Percentiles rank a stretch among this genome's conserved stretches.
These are phyloP conservation scores for Debaryomyces robertsiae DNA, from an alignment of 1,139 yeast species.

Conservation along the genomic window DNA sequence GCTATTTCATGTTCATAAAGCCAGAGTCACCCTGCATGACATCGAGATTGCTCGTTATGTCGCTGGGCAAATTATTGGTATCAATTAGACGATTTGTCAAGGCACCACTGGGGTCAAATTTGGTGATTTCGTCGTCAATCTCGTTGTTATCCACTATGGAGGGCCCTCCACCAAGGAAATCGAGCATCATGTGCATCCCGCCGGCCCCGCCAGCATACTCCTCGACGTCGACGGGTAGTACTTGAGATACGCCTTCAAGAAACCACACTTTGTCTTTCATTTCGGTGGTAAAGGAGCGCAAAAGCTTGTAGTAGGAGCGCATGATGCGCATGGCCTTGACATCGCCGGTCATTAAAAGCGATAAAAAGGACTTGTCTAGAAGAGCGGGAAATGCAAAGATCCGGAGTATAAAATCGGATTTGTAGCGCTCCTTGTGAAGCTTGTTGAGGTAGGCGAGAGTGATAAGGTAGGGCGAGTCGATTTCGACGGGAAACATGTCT, in stretches of 20 bases:
- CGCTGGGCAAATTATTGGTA: constrained; percentile 59
- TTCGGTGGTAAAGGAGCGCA: constrained; percentile 79
- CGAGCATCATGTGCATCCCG: constrained; percentile 89
- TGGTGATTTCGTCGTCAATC: constrained; percentile 44
- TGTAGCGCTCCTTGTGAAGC: constrained; percentile 76
- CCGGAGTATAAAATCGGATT: constrained; percentile 81
- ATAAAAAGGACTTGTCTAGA: constrained; percentile 74
- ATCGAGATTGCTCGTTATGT: constrained; percentile 50
- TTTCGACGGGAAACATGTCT: constrained; percentile 83
- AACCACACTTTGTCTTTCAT: constrained; percentile 94
- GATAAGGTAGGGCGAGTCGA: constrained; percentile 80
- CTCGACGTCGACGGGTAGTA: constrained; percentile 81
- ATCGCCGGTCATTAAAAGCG: constrained; percentile 81
- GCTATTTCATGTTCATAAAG: constrained; percentile 35
- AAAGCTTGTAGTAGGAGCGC: constrained; percentile 80
- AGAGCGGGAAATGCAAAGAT: constrained; percentile 94
- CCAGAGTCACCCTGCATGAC: constrained; percentile 49
- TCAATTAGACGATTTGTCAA: constrained; percentile 50
- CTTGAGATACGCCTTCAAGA: constrained; percentile 86
- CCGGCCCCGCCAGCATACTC: constrained; percentile 83
- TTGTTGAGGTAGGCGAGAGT: constrained; percentile 86
- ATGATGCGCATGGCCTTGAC: constrained; percentile 84
- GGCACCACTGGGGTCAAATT: constrained; percentile 44
- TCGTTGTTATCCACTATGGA: constrained; percentile 43
- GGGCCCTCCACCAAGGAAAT: constrained; percentile 77